Evolutionary conservation across 2,329 filamentous ascomycete genomes (phyloP), one percentile per base, ranked within the genome.

Genomic region (Penicillium sp.): DNA sequence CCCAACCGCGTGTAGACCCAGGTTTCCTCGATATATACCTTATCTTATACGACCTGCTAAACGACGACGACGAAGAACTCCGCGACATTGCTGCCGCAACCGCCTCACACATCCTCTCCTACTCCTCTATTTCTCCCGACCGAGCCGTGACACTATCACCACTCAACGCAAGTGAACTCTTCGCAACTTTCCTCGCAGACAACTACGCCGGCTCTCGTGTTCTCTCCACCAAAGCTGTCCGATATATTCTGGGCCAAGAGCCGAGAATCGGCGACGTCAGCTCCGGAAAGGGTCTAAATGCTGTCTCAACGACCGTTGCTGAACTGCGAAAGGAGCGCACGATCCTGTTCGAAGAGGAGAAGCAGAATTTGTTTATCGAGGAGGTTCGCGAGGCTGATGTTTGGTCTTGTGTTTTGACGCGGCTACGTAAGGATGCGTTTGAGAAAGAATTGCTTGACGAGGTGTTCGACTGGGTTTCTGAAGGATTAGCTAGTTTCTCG

Each of bases 351-450:
- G 89, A 86, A 0, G 85, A 92, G 60, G 95, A 99, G 77, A 93
- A 96, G 74, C 93, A 96, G 74, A 99, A 99, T 73, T 83, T 97
- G n/a, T 98, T 92, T 75, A 82, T 94, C 54, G 94, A 98, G 74
- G 89, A 93, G 68, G 86, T 92, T 6, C 83, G 88, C 52, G 93
- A 97, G 75, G 83, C 88, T 3, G 78, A 83, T 19, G 75, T 87
- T n/a, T 97, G 93, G 92, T 78, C 83, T 0, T 75, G 74, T 17
- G 79, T 86, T 3, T 78, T 91, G 31, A 64, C 68, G 6, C 63
- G 67, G 0, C 61, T 82, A 4, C 63, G 67, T 3, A 48, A 62
- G n/a, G 23, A 52, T 8, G 63, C 73, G 3, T 69, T 76, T 3
- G 61, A 71, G 5, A 61, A 70, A 5, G 51, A 54, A 9, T 51